A percentile compares a stretch with the other conserved stretches of the same genome.
Evolutionary conservation across 257 asterid species (phyloP).

Genomic region (Solanum rostratum): DNA sequence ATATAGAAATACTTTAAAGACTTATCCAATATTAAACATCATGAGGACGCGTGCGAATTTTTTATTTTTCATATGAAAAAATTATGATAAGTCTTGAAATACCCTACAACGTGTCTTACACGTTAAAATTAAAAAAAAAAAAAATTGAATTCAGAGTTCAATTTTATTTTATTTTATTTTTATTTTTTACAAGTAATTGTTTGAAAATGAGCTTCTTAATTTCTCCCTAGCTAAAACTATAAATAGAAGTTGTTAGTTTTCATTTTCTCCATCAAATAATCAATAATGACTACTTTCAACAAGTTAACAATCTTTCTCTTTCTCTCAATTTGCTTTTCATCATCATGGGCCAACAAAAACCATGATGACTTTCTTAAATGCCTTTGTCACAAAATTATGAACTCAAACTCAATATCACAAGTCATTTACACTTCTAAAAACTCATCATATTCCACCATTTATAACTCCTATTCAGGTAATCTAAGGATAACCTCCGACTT

Average conservation of each 20-base stretch:
- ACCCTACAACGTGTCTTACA: no score
- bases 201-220: background rate
- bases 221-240: background rate
- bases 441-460: background rate
- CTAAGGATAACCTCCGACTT: background rate
- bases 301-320: background rate
- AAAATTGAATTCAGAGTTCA: no score
- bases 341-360: background rate
- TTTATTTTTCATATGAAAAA: no score
- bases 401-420: background rate
- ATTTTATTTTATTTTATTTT: no score
- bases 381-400: background rate
- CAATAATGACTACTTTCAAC: background rate
- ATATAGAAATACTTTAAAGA: no score
- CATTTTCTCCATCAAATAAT: background rate
- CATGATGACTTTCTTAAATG: background rate
- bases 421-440: background rate
- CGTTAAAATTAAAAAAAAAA: no score
- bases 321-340: background rate
- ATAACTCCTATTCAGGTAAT: background rate
- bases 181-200: background rate
- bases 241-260: background rate
- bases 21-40: no score
- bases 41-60: no score
- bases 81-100: no score